A percentile compares a stretch with the other conserved stretches of the same genome.
These are phyloP conservation scores for Bruguiera gymnorhiza DNA, from an alignment of 345 rosid species.

Conservation along the genomic window DNA sequence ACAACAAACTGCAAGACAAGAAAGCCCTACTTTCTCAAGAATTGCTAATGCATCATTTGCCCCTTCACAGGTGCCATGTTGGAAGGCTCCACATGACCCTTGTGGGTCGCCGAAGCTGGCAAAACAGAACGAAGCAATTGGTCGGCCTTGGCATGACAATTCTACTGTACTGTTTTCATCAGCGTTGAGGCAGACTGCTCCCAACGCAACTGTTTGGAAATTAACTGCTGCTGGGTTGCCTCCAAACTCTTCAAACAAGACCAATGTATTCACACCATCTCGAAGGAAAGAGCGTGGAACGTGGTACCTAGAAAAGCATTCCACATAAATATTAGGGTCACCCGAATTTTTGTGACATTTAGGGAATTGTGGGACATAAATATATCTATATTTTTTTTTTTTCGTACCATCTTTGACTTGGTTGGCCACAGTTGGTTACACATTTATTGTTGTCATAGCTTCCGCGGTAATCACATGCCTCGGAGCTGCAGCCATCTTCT, in stretches of 20 bases:
- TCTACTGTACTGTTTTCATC: neutral
- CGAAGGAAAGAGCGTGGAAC: conserved; percentile 14
- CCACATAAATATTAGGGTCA: neutral
- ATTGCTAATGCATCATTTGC: neutral
- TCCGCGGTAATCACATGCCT: conserved; percentile 16
- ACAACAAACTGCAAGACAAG: neutral
- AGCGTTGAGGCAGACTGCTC: neutral
- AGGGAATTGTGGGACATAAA: neutral
- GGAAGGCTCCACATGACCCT: conserved; percentile 6
- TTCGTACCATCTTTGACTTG: conserved; percentile 13
- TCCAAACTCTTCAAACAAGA: conserved; percentile 19
- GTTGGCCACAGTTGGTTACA: conserved; percentile 7
- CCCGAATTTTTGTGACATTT: neutral
- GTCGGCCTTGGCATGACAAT: conserved; percentile 2
- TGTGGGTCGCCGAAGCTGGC: conserved; percentile 21
- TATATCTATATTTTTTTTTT: no score
- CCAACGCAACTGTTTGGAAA: conserved; percentile 4
- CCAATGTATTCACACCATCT: neutral
- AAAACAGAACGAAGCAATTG: neutral
- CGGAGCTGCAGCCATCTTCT: neutral
- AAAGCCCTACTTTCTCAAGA: neutral
- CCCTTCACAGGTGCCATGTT: neutral
- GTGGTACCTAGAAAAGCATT: conserved; percentile 1
- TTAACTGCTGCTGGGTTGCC: conserved; percentile 11
- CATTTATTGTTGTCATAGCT: neutral